A percentile compares a stretch with the other conserved stretches of the same genome.
Conservation (phyloP, 2,329 filamentous ascomycete genomes). For the Podosphaera xanthii region DNA sequence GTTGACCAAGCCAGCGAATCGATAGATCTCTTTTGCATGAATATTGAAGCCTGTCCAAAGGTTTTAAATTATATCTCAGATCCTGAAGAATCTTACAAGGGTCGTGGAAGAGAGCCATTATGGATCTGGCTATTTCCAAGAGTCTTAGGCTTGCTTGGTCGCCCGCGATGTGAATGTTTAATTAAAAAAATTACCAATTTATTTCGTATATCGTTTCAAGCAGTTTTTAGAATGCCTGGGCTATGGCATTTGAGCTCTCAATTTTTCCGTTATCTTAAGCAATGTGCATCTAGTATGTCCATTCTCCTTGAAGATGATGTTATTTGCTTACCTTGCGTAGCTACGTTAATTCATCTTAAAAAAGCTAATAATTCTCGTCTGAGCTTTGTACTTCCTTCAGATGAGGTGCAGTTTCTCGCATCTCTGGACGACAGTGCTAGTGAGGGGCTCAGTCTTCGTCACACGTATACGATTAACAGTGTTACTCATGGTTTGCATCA, state of each 20-base stretch:
- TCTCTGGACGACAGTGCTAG: conserved; percentile 2
- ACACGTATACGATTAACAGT: conserved; percentile 10
- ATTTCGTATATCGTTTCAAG: conserved; percentile 25
- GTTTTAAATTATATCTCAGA: conserved; percentile 31
- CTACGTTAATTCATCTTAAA: conserved; percentile 10
- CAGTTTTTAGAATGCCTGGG: conserved; percentile 21
- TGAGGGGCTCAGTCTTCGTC: background rate
- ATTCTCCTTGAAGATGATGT: background rate
- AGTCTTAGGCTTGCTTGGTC: conserved; percentile 32
- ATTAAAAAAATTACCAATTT: conserved; percentile 29
- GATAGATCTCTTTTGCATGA: conserved; percentile 52
- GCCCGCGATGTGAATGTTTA: conserved; percentile 24
- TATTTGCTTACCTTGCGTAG: conserved; percentile 5
- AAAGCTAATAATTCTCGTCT: conserved; percentile 3
- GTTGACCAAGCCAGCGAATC: conserved; percentile 44
- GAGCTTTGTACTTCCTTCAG: conserved; percentile 9
- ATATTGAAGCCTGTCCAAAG: conserved; percentile 50
- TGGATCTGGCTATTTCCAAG: conserved; percentile 42
- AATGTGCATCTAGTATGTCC: conserved; percentile 14
- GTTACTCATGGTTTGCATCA: conserved; percentile 11
- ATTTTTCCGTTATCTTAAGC: conserved; percentile 27
- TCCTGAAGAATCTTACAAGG: conserved; percentile 21
- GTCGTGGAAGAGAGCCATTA: conserved; percentile 34
- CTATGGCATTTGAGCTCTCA: conserved; percentile 26
- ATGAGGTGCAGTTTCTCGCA: conserved; percentile 5